Conservation (phyloP, 73 alveolate species). For the Blepharisma stoltei region DNA sequence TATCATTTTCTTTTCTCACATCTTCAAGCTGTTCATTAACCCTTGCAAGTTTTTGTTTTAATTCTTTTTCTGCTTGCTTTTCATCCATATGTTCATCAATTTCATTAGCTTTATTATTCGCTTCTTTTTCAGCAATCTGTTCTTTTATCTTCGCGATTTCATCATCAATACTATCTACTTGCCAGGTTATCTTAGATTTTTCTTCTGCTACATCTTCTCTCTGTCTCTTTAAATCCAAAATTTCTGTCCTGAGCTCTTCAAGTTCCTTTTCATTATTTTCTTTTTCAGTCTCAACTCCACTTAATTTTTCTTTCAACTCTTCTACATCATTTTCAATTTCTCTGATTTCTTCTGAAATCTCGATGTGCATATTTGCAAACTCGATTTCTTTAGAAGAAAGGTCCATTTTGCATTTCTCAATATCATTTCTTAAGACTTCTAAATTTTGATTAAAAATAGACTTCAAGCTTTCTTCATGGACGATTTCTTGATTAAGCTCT, state of each 20-base stretch:
- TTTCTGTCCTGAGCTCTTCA: neutral
- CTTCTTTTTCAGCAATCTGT: neutral
- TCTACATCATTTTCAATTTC: constrained; percentile 6
- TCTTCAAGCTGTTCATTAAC: neutral
- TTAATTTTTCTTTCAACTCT: neutral
- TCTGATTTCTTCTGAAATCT: neutral
- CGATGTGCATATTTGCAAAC: neutral
- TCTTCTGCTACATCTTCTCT: neutral
- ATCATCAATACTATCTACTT: neutral
- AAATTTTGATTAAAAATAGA: neutral
- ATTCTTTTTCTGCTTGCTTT: neutral
- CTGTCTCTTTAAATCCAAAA: neutral
- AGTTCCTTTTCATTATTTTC: neutral
- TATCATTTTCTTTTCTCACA: constrained; percentile 25
- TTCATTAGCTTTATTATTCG: neutral
- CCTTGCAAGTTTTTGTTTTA: neutral
- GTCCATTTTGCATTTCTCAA: neutral
- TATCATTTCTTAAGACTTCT: neutral
- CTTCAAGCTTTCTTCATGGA: neutral
- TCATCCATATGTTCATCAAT: neutral
- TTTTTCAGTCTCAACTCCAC: neutral
- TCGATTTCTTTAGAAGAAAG: neutral
- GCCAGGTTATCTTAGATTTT: neutral
- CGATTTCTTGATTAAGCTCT: neutral
- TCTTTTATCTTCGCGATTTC: neutral